phyloP scores from a whole-genome alignment of 176 grass and related monocot genomes.

The Hsuehochloa calcarea region DNA sequence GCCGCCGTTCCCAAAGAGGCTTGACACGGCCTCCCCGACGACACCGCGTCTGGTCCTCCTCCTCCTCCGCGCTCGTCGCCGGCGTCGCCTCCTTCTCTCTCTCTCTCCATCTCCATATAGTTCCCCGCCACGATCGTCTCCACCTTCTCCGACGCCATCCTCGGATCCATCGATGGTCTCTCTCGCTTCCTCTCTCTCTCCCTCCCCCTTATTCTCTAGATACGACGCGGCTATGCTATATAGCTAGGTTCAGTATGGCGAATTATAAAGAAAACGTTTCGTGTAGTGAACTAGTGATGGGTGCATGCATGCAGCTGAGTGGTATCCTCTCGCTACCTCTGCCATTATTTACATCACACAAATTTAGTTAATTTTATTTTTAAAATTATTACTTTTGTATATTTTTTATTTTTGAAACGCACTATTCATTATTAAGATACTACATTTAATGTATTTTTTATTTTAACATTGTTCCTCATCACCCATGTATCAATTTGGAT shows the following conservation, averaged over 20 bases:
- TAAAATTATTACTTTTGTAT: too few species aligned
- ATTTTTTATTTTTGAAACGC: too few species aligned
- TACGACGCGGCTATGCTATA: conserved; percentile 4
- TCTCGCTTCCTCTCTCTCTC: neutral
- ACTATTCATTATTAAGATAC: too few species aligned
- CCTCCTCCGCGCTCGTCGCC: neutral
- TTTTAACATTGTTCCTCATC: too few species aligned
- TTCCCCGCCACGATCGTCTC: conserved; percentile 95
- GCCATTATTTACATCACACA: too few species aligned
- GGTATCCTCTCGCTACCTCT: too few species aligned
- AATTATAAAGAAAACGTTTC: conserved; percentile 36
- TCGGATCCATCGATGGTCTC: neutral
- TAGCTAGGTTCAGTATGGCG: conserved; percentile 21
- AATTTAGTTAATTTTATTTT: too few species aligned
- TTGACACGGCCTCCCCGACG: conserved; percentile 39
- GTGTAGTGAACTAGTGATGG: too few species aligned
- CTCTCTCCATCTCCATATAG: conserved; percentile 91
- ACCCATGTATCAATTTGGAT: too few species aligned
- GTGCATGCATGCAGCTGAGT: too few species aligned
- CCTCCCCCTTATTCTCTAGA: neutral
- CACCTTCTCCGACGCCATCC: conserved; percentile 92
- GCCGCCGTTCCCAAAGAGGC: conserved; percentile 85
- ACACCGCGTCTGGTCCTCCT: neutral
- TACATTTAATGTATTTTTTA: too few species aligned
- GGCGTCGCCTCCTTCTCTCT: conserved; percentile 6